Evolutionary conservation across 2,329 filamentous ascomycete species (phyloP).

Genomic region (Cryphonectria japonica): DNA sequence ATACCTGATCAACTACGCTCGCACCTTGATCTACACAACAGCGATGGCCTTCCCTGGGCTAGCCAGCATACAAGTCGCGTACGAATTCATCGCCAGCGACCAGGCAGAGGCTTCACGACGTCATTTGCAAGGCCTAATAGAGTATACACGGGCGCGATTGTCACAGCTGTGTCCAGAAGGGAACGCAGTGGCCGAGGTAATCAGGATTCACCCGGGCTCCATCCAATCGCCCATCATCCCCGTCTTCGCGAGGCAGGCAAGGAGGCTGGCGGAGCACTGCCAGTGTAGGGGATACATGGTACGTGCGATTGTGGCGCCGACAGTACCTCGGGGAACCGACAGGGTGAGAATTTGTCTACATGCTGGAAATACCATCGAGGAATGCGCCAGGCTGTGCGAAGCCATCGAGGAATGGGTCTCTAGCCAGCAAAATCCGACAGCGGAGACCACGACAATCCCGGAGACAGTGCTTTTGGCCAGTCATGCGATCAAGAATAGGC

Average conservation of each 20-base stretch:
- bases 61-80: constrained; percentile 60
- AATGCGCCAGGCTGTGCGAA: constrained; percentile 3
- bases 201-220: constrained; percentile 34
- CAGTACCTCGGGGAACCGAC: constrained; percentile 65
- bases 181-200: neutral
- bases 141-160: constrained; percentile 50
- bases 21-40: constrained; percentile 76
- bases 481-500: neutral
- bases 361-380: constrained; percentile 59
- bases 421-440: neutral
- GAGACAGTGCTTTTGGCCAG: neutral
- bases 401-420: constrained; percentile 12
- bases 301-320: constrained; percentile 69
- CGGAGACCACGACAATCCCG: neutral
- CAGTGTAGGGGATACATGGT: constrained; percentile 64
- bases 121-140: constrained; percentile 51
- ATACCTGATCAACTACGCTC: constrained; percentile 76
- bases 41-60: constrained; percentile 66
- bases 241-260: constrained; percentile 60
- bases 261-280: constrained; percentile 62
- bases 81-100: constrained; percentile 58
- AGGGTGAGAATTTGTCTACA: constrained; percentile 71
- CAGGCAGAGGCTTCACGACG: constrained; percentile 44
- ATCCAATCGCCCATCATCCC: constrained; percentile 68
- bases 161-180: constrained; percentile 37